phyloP scores from a whole-genome alignment of 2,329 filamentous ascomycete species.

The Penicillium brevicompactum region DNA sequence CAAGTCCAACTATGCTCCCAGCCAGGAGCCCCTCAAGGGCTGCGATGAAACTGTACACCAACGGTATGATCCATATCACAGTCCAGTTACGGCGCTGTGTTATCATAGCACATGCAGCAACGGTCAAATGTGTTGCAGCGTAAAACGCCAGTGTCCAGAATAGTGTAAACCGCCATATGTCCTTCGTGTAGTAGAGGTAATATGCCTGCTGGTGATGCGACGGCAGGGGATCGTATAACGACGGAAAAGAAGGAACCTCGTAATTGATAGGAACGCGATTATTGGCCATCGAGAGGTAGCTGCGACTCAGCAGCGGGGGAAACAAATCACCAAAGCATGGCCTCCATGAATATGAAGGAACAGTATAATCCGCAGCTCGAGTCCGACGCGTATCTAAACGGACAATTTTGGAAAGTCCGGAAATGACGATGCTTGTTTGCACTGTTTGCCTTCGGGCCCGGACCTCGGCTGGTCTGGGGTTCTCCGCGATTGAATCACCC shows the following conservation, averaged over 20 bases:
- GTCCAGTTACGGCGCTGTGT: constrained; percentile 62
- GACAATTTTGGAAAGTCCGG: neutral
- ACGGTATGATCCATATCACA: constrained; percentile 68
- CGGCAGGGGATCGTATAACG: constrained; percentile 73
- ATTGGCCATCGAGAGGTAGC: constrained; percentile 28
- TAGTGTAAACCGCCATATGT: constrained; percentile 86
- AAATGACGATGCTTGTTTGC: constrained; percentile 31
- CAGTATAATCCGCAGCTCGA: neutral
- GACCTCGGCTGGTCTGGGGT: constrained; percentile 39
- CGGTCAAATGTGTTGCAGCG: constrained; percentile 71
- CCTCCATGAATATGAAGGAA: neutral
- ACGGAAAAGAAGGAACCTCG: constrained; percentile 72
- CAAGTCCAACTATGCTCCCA: constrained; percentile 76
- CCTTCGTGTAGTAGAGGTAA: constrained; percentile 72
- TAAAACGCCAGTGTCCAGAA: constrained; percentile 85
- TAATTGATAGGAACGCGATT: constrained; percentile 61
- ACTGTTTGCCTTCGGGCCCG: constrained; percentile 30
- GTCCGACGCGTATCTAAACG: neutral
- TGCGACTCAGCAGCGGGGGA: constrained; percentile 1
- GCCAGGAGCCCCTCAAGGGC: constrained; percentile 76
- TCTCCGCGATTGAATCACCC: constrained; percentile 29
- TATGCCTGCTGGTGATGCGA: constrained; percentile 57
- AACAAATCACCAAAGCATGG: constrained; percentile 2
- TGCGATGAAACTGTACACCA: constrained; percentile 71
- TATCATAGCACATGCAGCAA: constrained; percentile 69